phyloP scores from a whole-genome alignment of 768 basidiomycete species.

The Lactarius hengduanensis region DNA sequence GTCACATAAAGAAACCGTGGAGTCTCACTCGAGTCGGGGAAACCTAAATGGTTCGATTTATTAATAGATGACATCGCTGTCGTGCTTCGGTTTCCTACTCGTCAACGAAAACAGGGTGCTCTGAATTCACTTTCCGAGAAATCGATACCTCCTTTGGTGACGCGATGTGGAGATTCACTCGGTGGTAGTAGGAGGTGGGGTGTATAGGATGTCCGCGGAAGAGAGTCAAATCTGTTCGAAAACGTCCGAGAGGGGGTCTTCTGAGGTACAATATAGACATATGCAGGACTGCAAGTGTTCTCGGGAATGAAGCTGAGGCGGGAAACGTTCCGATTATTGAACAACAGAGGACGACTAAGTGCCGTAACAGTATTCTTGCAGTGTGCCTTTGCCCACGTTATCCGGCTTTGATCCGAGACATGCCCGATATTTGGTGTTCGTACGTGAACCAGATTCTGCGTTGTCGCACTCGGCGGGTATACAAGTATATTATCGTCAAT shows the following conservation, averaged over 20 bases:
- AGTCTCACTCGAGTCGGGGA: neutral
- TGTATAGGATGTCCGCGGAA: neutral
- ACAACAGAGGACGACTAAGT: neutral
- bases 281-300: neutral
- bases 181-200: neutral
- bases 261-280: neutral
- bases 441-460: neutral
- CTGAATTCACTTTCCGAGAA: neutral
- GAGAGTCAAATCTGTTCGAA: neutral
- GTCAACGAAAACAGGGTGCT: neutral
- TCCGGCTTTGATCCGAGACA: neutral
- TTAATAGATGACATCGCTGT: neutral
- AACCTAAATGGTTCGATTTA: neutral
- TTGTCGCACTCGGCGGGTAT: neutral
- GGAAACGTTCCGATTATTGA: neutral
- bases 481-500: neutral
- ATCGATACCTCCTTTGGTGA: neutral
- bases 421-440: neutral
- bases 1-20: neutral
- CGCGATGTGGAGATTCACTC: neutral
- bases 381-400: neutral
- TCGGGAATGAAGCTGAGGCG: neutral
- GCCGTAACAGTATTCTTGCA: too few species aligned
- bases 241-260: neutral
- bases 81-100: neutral